These are phyloP conservation scores for Tolypocladium cylindrosporum DNA, from an alignment of 2,329 filamentous ascomycete species.

Conservation along the genomic window DNA sequence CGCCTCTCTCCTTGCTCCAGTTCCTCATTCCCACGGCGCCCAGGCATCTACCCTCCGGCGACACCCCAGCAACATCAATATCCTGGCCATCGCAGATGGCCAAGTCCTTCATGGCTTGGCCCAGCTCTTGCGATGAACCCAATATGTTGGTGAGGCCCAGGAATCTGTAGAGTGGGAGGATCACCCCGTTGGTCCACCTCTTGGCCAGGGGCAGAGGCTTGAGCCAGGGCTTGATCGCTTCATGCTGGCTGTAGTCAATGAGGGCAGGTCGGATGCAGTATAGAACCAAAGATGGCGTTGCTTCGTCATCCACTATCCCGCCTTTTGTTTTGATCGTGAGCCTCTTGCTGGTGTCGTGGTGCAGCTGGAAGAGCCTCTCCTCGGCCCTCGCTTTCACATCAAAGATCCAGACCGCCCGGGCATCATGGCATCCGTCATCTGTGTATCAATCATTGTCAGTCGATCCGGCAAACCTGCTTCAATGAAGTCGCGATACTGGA, in stretches of 20 bases:
- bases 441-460: not conserved
- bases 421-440: not conserved
- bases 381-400: not conserved
- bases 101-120: not conserved
- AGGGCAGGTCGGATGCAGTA: not conserved
- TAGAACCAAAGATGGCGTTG: not conserved
- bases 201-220: not conserved
- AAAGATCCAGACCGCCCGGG: not conserved
- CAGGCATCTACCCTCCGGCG: not conserved
- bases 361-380: not conserved
- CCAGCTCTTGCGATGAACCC: not conserved
- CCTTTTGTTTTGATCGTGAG: not conserved
- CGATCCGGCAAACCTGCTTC: not conserved
- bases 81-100: not conserved
- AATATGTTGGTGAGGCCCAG: not conserved
- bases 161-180: not conserved
- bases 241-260: not conserved
- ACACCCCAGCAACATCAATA: not conserved
- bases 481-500: not conserved
- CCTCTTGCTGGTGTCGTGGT: conserved; percentile 1
- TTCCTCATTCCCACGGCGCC: not conserved
- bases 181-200: not conserved
- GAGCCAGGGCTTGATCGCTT: not conserved
- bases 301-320: not conserved
- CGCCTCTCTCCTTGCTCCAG: not conserved